phyloP scores from a whole-genome alignment of 2,329 filamentous ascomycete species.

The Periconia sp. region DNA sequence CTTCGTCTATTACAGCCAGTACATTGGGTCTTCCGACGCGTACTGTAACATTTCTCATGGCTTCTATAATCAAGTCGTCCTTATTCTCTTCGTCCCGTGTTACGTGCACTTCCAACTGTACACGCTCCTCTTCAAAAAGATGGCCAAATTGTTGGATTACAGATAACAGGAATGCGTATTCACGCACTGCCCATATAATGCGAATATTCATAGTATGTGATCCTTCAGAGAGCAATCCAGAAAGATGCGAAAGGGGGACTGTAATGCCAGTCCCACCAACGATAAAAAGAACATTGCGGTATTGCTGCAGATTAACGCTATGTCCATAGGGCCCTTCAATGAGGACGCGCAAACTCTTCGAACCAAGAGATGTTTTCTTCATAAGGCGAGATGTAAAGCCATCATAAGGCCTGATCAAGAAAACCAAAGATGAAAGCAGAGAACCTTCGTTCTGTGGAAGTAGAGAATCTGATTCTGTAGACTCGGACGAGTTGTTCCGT shows the following conservation, averaged over 20 bases:
- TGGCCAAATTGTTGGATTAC: conserved; percentile 25
- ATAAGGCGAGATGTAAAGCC: conserved; percentile 54
- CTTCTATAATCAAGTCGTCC: conserved; percentile 16
- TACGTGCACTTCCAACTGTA: conserved; percentile 29
- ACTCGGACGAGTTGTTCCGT: conserved; percentile 13
- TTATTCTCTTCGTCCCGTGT: conserved; percentile 26
- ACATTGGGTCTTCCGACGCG: conserved; percentile 45
- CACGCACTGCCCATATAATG: conserved; percentile 39
- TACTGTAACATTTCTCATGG: conserved; percentile 27
- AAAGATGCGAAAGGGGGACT: conserved; percentile 33
- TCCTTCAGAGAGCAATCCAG: conserved; percentile 13
- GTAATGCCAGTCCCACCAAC: conserved; percentile 42
- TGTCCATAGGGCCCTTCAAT: conserved; percentile 56
- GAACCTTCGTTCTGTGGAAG: conserved; percentile 10
- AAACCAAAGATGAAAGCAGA: conserved; percentile 36
- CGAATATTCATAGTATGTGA: conserved; percentile 23
- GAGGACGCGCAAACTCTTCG: conserved; percentile 40
- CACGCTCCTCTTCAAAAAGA: conserved; percentile 24
- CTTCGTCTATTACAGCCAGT: conserved; percentile 30
- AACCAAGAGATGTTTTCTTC: conserved; percentile 34
- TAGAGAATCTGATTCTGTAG: conserved; percentile 33
- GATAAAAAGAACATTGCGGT: conserved; percentile 41
- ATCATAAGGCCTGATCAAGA: conserved; percentile 54
- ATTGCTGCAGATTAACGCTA: conserved; percentile 44
- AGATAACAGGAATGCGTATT: conserved; percentile 28